Base-by-base conservation (phyloP, 805 yeast species). In the Kodamaea jinghongensis region DNA sequence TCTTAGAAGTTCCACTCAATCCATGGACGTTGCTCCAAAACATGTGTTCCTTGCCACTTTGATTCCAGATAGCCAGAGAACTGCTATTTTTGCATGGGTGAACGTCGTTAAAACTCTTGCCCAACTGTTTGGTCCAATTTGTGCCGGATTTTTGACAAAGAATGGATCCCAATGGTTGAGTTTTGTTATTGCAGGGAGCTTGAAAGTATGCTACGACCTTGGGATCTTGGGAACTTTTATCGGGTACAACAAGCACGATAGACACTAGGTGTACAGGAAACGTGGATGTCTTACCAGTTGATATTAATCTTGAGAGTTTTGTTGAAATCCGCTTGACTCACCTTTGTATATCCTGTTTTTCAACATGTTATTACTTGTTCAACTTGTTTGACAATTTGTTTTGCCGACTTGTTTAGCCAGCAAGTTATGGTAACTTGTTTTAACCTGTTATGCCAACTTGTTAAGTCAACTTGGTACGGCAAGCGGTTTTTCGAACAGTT, bases 11-110 rank as follows among this genome's bases (percentile, higher is more conserved):
- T 48, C 61, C 2, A 65, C 72, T 26, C 70, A 71, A 45, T 56
- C 71, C 16, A 71, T 73, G 76, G 78, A 73, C 44, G 58, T 66
- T 20, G 73, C 76, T 1, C 71, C 77, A 7, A 73, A 73, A 39
- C 72, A 69, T 34, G 74, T 72, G 4, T 71, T 72, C 44, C 56
- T 71, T 15, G 70, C 75, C 6, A 54, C 74, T 0, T 55, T 67
- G 23, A 67, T 67, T 4, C 55, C 66, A 4, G 67, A 67, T 17
- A 49, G 55, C 23, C 71, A 67, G 39, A 51, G 75, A 35, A 68
- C 75, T 2, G 65, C 70, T 1, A 72, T 70, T 1, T 60, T 73
- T 41, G 70, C 69, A 0, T 64, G 71, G 58, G 72, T 66, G 12
- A 72, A 72, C 49, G 68, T 72, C 8, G 63, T 66, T 13, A 62